These are phyloP conservation scores for Oryza glaberrima DNA, from an alignment of 176 grass and related monocot genomes.

Conservation along the genomic window DNA sequence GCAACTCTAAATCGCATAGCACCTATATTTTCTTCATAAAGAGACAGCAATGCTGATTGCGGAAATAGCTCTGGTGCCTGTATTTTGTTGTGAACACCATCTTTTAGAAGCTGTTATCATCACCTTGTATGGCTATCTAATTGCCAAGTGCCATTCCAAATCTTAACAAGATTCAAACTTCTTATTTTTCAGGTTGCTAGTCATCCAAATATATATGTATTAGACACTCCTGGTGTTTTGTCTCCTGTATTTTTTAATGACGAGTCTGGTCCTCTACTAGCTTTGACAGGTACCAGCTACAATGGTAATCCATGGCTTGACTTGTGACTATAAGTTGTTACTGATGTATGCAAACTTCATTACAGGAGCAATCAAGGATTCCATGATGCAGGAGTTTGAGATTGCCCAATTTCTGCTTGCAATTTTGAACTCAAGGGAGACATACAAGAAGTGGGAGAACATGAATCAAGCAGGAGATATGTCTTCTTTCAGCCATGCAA, in stretches of 20 bases:
- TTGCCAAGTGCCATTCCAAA: constrained; percentile 20
- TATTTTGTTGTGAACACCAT: neutral
- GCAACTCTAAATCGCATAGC: neutral
- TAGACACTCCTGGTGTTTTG: constrained; percentile 74
- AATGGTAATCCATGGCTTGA: constrained; percentile 24
- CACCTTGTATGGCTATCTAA: constrained; percentile 14
- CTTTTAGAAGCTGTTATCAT: neutral
- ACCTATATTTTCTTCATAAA: neutral
- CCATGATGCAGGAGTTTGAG: constrained; percentile 54
- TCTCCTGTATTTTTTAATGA: constrained; percentile 45
- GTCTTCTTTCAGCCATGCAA: constrained; percentile 14
- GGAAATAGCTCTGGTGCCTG: neutral
- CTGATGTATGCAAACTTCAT: constrained; percentile 19
- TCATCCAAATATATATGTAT: constrained; percentile 80
- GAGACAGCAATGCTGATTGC: neutral
- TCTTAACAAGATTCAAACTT: constrained; percentile 21
- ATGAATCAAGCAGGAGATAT: constrained; percentile 38
- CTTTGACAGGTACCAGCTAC: constrained; percentile 61
- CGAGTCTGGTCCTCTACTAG: constrained; percentile 50
- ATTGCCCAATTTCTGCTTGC: constrained; percentile 60
- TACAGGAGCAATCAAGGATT: constrained; percentile 72
- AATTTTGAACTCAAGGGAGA: constrained; percentile 51
- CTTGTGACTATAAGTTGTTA: constrained; percentile 15
- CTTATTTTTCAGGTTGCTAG: constrained; percentile 62
- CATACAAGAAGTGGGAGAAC: constrained; percentile 54